Conservation (phyloP, 129 eudicot species). For the Tagetes patula region DNA sequence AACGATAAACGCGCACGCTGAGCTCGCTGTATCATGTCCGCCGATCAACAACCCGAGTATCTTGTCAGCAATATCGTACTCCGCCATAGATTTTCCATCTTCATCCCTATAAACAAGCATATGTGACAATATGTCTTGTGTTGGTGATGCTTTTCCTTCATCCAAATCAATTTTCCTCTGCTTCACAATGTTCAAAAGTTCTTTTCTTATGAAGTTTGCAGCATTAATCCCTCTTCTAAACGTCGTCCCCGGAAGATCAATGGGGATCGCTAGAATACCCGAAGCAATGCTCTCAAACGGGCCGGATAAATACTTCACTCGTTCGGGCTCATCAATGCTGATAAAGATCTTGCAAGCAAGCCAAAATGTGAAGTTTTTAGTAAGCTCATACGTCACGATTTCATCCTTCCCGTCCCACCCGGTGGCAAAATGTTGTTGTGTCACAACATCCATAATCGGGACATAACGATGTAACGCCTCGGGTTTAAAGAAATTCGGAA, state of each 20-base stretch:
- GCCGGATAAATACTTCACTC: slow-evolving; percentile 43
- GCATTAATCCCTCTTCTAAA: slow-evolving; percentile 67
- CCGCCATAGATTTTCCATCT: slow-evolving; percentile 59
- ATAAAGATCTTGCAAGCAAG: slow-evolving; percentile 65
- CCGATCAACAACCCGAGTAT: slow-evolving; percentile 73
- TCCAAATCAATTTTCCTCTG: slow-evolving; percentile 68
- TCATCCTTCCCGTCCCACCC: slow-evolving; percentile 57
- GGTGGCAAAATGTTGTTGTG: slow-evolving; percentile 50
- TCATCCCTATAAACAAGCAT: slow-evolving; percentile 66
- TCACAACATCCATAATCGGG: slow-evolving; percentile 60
- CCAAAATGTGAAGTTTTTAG: slow-evolving; percentile 66
- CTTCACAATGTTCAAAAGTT: slow-evolving; percentile 47
- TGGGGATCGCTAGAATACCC: slow-evolving; percentile 64
- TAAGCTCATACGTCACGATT: slow-evolving; percentile 51
- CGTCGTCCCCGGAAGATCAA: slow-evolving; percentile 78
- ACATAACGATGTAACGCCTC: slow-evolving; percentile 68
- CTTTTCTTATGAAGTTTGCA: slow-evolving; percentile 47
- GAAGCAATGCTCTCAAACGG: slow-evolving; percentile 60
- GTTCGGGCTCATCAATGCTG: slow-evolving; percentile 63
- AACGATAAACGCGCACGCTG: slow-evolving; percentile 70
- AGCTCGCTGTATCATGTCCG: slow-evolving; percentile 89
- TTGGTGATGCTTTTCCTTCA: slow-evolving; percentile 61
- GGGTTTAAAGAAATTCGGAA: slow-evolving; percentile 66
- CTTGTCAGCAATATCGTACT: slow-evolving; percentile 67
- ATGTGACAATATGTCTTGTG: slow-evolving; percentile 84